Percentiles rank a stretch among this genome's conserved stretches.
Evolutionary conservation across 805 yeast species (phyloP).

Genomic region (Kluyveromyces wickerhamii): DNA sequence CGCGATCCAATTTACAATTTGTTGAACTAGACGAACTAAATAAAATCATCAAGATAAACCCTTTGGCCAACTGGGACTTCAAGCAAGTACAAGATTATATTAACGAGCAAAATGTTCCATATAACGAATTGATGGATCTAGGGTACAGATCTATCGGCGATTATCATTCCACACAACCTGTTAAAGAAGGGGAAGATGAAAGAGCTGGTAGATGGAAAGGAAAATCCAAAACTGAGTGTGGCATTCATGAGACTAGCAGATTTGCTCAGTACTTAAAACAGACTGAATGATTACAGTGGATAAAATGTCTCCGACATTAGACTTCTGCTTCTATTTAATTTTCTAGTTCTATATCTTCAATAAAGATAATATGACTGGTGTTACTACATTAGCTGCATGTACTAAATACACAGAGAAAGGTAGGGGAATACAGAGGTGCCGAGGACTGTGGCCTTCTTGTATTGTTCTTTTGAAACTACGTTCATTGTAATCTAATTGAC

Average conservation of each 20-base stretch:
- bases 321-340: too few species aligned
- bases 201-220: constrained; percentile 98
- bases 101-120: constrained; percentile 67
- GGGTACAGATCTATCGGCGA: constrained; percentile 94
- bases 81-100: constrained; percentile 62
- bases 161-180: constrained; percentile 90
- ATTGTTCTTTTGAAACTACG: too few species aligned
- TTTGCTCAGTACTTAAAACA: constrained; percentile 51
- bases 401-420: too few species aligned
- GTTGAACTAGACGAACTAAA: constrained; percentile 67
- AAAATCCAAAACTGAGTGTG: constrained; percentile 86
- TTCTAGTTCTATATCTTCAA: too few species aligned
- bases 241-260: constrained; percentile 76
- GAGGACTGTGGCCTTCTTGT: too few species aligned
- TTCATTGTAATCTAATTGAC: too few species aligned
- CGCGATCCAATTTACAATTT: constrained; percentile 60
- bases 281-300: neutral
- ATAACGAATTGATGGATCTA: constrained; percentile 70
- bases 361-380: too few species aligned
- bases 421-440: too few species aligned
- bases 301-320: too few species aligned
- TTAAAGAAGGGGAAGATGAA: constrained; percentile 86
- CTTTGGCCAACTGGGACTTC: constrained; percentile 79
- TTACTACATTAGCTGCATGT: too few species aligned
- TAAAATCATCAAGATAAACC: constrained; percentile 78